Percentiles rank a stretch among this genome's conserved stretches.
phyloP scores from a whole-genome alignment of 345 rosid genomes.

The Erodium maritimum region DNA sequence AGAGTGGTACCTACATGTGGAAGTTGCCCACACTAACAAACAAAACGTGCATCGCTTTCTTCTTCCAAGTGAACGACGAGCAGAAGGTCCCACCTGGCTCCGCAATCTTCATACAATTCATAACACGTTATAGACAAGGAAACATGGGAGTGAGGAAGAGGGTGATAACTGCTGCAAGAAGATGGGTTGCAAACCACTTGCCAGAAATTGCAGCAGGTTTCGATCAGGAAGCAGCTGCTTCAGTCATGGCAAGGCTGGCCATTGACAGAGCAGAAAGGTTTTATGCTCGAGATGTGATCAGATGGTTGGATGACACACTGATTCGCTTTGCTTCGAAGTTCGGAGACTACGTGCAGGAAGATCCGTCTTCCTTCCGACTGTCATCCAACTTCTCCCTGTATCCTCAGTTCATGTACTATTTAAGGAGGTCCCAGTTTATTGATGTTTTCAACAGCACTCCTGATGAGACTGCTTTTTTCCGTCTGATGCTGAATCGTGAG shows the following conservation, averaged over 20 bases:
- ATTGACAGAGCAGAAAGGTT: constrained; percentile 62
- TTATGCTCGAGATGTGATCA: constrained; percentile 63
- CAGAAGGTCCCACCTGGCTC: constrained; percentile 68
- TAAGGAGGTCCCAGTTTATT: constrained; percentile 94
- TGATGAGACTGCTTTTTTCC: constrained; percentile 82
- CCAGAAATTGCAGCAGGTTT: constrained; percentile 74
- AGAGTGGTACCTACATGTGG: constrained; percentile 77
- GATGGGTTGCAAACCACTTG: constrained; percentile 74
- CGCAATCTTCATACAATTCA: constrained; percentile 80
- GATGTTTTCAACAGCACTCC: constrained; percentile 84
- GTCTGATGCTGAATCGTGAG: constrained; percentile 81
- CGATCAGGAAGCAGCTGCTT: constrained; percentile 96
- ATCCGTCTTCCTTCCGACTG: constrained; percentile 82
- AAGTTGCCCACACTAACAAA: constrained; percentile 59
- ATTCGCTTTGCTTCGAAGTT: constrained; percentile 65
- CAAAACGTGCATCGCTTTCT: constrained; percentile 79
- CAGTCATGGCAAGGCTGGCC: constrained; percentile 90
- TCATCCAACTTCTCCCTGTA: constrained; percentile 82
- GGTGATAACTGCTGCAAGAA: constrained; percentile 86
- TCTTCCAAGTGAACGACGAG: constrained; percentile 57
- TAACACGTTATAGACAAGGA: constrained; percentile 64
- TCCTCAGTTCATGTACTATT: constrained; percentile 92
- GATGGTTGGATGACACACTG: constrained; percentile 87
- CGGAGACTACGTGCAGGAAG: constrained; percentile 84
- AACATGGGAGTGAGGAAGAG: constrained; percentile 57